Percentiles rank a stretch among this genome's conserved stretches.
Evolutionary conservation across 2,329 filamentous ascomycete species (phyloP).

Genomic region (Waltergamsia citrina): DNA sequence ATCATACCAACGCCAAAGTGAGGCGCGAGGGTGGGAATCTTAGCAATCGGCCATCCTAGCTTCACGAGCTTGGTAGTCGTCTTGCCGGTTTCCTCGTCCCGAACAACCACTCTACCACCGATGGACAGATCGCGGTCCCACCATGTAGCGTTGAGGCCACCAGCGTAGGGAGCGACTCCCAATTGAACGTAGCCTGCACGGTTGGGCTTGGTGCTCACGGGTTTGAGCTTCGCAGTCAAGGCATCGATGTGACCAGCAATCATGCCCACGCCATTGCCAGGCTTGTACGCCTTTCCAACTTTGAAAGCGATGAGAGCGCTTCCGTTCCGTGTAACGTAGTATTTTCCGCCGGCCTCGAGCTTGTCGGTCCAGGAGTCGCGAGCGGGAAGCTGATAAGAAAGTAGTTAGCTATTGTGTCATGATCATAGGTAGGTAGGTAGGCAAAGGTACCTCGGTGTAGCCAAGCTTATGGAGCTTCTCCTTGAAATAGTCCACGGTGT

Average conservation of each 20-base stretch:
- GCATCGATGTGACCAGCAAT: constrained; percentile 91
- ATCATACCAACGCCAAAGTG: constrained; percentile 78
- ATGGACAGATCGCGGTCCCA: constrained; percentile 94
- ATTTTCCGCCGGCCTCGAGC: constrained; percentile 74
- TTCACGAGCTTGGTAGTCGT: constrained; percentile 77
- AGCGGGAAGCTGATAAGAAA: constrained; percentile 51
- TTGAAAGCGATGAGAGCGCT: constrained; percentile 79
- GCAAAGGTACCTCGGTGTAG: constrained; percentile 53
- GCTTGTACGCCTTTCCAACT: constrained; percentile 69
- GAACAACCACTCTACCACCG: constrained; percentile 80
- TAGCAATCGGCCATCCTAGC: constrained; percentile 88
- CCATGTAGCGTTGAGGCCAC: constrained; percentile 81
- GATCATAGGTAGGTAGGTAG: neutral
- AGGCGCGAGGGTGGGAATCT: constrained; percentile 83
- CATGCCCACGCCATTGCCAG: constrained; percentile 80
- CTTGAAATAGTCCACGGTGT: constrained; percentile 74
- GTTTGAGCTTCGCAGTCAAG: constrained; percentile 83
- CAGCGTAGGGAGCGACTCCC: constrained; percentile 87
- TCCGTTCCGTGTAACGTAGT: constrained; percentile 79
- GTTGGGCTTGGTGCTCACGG: constrained; percentile 73
- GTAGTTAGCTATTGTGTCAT: constrained; percentile 6
- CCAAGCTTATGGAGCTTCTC: constrained; percentile 61
- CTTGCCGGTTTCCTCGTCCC: constrained; percentile 62
- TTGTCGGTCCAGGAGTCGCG: constrained; percentile 68
- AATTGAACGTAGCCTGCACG: constrained; percentile 83